Percentiles rank a stretch among this genome's conserved stretches.
phyloP scores from a whole-genome alignment of 495 filamentous ascomycete genomes.

The Aspergillus saccharolyticus region DNA sequence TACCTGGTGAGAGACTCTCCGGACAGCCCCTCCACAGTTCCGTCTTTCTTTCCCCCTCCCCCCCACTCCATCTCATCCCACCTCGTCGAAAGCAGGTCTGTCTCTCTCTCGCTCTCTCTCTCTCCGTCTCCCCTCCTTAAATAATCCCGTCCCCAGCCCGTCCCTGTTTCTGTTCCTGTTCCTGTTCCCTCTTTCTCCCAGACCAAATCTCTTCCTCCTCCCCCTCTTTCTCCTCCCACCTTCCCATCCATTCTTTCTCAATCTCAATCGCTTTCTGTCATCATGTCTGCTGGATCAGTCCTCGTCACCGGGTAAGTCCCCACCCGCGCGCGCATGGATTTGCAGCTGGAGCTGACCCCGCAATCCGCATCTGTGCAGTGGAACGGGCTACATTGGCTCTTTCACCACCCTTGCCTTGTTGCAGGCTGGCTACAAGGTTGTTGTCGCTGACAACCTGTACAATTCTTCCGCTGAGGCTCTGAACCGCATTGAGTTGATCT shows the following conservation, averaged over 20 bases:
- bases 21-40: neutral
- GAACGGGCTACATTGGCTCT: constrained; percentile 97
- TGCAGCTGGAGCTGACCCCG: constrained; percentile 16
- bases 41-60: neutral
- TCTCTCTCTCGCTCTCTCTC: too few relatives aligned
- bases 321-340: constrained; percentile 6
- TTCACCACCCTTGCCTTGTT: constrained; percentile 92
- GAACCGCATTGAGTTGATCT: constrained; percentile 89
- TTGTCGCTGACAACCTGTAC: constrained; percentile 92
- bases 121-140: constrained; percentile 9
- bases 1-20: neutral
- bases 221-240: constrained; percentile 1
- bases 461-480: constrained; percentile 88
- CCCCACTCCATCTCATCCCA: constrained; percentile 5
- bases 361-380: constrained; percentile 49
- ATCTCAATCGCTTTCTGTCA: constrained; percentile 20
- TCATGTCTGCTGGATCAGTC: constrained; percentile 79
- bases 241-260: constrained; percentile 1
- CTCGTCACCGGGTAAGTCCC: constrained; percentile 79
- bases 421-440: constrained; percentile 89
- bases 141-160: constrained; percentile 12
- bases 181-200: neutral
- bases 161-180: neutral
- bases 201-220: constrained; percentile 2
- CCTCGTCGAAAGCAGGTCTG: neutral